Evolutionary conservation across 2,329 filamentous ascomycete species (phyloP).

Genomic region (Aspergillus pseudoterreus): DNA sequence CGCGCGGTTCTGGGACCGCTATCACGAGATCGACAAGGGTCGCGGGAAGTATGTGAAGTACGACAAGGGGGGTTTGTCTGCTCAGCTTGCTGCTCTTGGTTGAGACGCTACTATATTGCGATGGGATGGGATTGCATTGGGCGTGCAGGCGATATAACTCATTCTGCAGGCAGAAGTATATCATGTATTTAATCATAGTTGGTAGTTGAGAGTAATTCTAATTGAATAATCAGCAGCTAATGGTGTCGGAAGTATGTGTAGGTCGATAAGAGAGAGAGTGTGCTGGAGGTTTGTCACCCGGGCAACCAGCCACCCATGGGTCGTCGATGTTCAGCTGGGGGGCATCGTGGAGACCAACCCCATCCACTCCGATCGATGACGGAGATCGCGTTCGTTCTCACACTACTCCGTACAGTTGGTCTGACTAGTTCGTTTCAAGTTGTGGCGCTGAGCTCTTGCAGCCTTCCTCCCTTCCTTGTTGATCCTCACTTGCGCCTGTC

Average conservation of each 20-base stretch:
- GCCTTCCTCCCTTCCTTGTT: not conserved
- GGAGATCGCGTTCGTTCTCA: not conserved
- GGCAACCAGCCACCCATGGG: slow-evolving; percentile 14
- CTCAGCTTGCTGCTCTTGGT: slow-evolving; percentile 49
- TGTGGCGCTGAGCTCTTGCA: not conserved
- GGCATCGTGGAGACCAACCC: slow-evolving; percentile 10
- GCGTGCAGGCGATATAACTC: no score
- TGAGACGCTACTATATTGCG: not conserved
- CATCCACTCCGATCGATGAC: not conserved
- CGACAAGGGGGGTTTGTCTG: slow-evolving; percentile 77
- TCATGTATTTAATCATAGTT: no score
- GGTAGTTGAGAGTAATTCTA: no score
- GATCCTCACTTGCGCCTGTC: not conserved
- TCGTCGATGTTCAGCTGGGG: slow-evolving; percentile 6
- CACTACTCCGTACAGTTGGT: not conserved
- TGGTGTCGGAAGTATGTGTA: not conserved
- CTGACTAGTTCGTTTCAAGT: not conserved
- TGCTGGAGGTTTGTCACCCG: slow-evolving; percentile 2
- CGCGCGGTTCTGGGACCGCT: slow-evolving; percentile 91
- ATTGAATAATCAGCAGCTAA: no score
- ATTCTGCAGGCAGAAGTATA: no score
- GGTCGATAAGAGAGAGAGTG: not conserved
- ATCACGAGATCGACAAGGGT: slow-evolving; percentile 96
- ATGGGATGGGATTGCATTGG: no score
- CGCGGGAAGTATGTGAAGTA: slow-evolving; percentile 98